Evolutionary conservation across 2,329 filamentous ascomycete genomes (phyloP).

Genomic region (Neurospora sp.): DNA sequence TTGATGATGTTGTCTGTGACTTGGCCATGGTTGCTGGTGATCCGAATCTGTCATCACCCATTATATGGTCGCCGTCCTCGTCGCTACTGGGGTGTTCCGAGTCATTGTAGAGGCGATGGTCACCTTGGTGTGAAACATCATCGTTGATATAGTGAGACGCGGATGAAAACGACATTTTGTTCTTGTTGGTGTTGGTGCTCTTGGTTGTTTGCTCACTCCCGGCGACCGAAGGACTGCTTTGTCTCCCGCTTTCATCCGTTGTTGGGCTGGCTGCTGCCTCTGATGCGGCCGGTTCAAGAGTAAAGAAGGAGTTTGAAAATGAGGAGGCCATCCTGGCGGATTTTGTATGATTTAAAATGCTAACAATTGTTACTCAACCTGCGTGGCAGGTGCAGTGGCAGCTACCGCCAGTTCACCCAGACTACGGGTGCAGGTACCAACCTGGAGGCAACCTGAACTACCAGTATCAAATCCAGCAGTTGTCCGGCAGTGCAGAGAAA

Average conservation of each 20-base stretch:
- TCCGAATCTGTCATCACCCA: background rate
- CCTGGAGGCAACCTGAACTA: background rate
- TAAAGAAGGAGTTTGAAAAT: constrained; percentile 14
- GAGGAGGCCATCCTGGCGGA: constrained; percentile 9
- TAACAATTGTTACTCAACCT: background rate
- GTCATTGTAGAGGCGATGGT: background rate
- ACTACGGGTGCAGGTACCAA: background rate
- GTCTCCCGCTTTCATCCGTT: background rate
- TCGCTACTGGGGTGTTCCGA: background rate
- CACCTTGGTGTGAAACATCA: background rate
- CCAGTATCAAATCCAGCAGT: background rate
- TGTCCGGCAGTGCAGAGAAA: background rate
- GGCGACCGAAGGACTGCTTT: constrained; percentile 1
- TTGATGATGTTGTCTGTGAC: constrained; percentile 14
- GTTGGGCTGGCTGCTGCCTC: constrained; percentile 2
- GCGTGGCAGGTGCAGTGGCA: background rate
- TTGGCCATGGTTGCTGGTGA: constrained; percentile 1
- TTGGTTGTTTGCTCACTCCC: constrained; percentile 1
- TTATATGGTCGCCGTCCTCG: background rate
- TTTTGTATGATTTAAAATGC: background rate
- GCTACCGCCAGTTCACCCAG: background rate
- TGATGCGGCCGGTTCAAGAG: constrained; percentile 4
- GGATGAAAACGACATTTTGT: background rate
- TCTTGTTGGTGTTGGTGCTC: background rate
- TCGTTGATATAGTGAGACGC: background rate